Percentiles rank a stretch among this genome's conserved stretches.
Evolutionary conservation across 306 rosid genomes (phyloP).

Genomic region (Corylus heterophylla): DNA sequence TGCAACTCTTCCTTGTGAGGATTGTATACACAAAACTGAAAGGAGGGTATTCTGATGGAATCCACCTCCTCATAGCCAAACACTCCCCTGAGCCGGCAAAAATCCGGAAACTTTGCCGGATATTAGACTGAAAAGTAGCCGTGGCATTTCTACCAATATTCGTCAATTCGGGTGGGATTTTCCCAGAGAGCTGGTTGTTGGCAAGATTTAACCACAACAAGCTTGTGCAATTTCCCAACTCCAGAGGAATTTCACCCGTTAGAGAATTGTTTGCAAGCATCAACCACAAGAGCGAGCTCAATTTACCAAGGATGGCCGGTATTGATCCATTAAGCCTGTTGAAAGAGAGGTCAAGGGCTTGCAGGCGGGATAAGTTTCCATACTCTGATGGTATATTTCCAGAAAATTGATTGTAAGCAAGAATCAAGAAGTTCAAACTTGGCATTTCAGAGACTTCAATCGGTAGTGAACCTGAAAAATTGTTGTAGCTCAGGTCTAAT

Average conservation of each 20-base stretch:
- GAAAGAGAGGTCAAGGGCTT: conserved; percentile 78
- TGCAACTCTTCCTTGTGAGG: conserved; percentile 81
- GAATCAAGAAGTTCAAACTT: conserved; percentile 59
- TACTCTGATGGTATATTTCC: conserved; percentile 64
- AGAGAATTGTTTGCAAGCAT: conserved; percentile 84
- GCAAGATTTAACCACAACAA: conserved; percentile 92
- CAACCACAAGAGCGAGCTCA: conserved; percentile 82
- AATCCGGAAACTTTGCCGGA: conserved; percentile 22
- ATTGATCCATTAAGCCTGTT: conserved; percentile 70
- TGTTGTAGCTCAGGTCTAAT: conserved; percentile 71
- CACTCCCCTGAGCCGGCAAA: conserved; percentile 86
- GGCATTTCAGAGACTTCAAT: conserved; percentile 59
- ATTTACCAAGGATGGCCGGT: conserved; percentile 73
- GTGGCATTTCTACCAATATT: conserved; percentile 59
- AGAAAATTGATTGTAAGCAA: conserved; percentile 69
- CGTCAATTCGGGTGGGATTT: conserved; percentile 62
- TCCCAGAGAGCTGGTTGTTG: conserved; percentile 68
- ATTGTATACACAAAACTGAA: conserved; percentile 73
- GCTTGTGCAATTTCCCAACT: conserved; percentile 78
- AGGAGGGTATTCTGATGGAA: conserved; percentile 95
- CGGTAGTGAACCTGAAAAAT: conserved; percentile 78
- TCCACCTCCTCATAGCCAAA: conserved; percentile 86
- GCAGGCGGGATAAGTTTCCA: conserved; percentile 57
- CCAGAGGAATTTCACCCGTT: conserved; percentile 66
- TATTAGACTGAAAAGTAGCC: conserved; percentile 59